Base-by-base conservation (phyloP, 1,139 yeast species). In the Entelexis sorbosivorans region DNA sequence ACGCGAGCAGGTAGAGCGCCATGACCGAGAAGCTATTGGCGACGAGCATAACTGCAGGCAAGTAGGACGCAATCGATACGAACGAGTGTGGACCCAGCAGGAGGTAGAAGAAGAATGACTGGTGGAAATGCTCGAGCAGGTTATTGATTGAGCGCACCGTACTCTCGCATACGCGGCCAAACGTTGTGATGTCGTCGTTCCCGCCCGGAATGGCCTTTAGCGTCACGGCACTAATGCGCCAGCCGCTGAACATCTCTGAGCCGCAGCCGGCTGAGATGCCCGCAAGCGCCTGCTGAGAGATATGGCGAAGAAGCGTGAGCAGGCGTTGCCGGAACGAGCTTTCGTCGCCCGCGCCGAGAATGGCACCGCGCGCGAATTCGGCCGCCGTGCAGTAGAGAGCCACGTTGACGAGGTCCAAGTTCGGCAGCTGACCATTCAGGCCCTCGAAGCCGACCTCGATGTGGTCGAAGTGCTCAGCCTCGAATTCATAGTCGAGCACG, bases 201-300 rank as follows among this genome's bases (percentile, higher is more conserved):
- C 64, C 62, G 1, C 82, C 83, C 26, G 33, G 42, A 31, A 67
- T 68, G 0, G 95, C 96, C 52, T 76, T 76, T 38, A 93, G 66
- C 1, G 97, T 86, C 34, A 91, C 68, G 0, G 97, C 83, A 66
- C 91, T 97, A 53, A 93, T 85, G 65, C 93, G 84, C 95, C 96
- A 91, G 2, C 97, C 97, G 48, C 94, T 82, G 64, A 91, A 91
- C 13, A 89, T 87, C 64, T 89, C 96, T 59, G 88, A 81, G 3
- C 96, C 95, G 14, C 22, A 67, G 72, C 38, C 38, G 10, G 51
- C 40, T 7, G 22, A 28, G 22, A 83, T 64, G 0, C 97, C 97
- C 0, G 95, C 76, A 11, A 81, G 64, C 1, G 89, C 78, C 62
- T 87, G 78, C 45, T 76, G 76, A 52, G 75, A 67, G 32, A 91